Base-by-base conservation (phyloP, 805 yeast species). In the Candida awuae region DNA sequence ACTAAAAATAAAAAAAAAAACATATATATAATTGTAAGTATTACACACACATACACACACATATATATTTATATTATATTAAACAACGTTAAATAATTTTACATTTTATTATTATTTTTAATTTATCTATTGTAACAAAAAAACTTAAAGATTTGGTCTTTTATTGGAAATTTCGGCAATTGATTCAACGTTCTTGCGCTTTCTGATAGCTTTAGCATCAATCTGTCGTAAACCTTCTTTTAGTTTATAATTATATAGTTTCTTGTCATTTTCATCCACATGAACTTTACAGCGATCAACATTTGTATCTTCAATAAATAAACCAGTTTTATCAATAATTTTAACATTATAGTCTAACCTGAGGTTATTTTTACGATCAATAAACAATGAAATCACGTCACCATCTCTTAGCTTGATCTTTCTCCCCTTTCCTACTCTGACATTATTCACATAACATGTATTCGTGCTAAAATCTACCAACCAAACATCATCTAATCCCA, bases 391-490 rank as follows among this genome's bases (percentile, higher is more conserved):
- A 5, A 87, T 58, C 23, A 61, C 65, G 55, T 86, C 95, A 0
- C 81, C 81, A 44, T 80, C 67, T 50, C 66, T 74, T 1, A 88
- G 51, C 38, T 75, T 68, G 0, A 68, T 70, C 49, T 84, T 84
- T 23, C 71, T 67, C 3, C 81, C 80, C 43, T 75, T 75, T 0
- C 81, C 80, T 33, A 84, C 54, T 35, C 67, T 67, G 7, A 62
- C 57, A 7, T 72, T 71, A 51, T 86, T 84, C 7, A 88, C 71
- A 49, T 66, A 74, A 54, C 95, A 83, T 2, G 84, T 80, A 57
- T 87, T 88, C 0, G 94, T 75, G 40, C 92, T 81, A 45, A 67
- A 73, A 49, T 87, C 95, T 34, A 84, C 60, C 22, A 88, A 62
- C 94, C 94, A 86, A 13, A 84, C 66, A 53, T 79, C 87, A 41